These are phyloP conservation scores for Sclerotinia nivalis DNA, from an alignment of 2,329 filamentous ascomycete species.

Conservation along the genomic window DNA sequence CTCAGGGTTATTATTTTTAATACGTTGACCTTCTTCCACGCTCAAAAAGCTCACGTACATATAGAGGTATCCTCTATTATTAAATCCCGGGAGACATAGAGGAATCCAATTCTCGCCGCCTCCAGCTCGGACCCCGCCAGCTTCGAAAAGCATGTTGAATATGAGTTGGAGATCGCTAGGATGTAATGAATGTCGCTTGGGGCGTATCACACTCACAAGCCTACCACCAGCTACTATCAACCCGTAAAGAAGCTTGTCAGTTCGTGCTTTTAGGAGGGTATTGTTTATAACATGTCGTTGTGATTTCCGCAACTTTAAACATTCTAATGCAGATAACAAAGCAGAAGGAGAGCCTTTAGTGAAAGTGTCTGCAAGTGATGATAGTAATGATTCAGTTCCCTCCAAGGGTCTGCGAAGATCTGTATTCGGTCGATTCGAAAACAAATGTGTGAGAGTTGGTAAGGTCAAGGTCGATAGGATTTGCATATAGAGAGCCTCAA, in stretches of 20 bases:
- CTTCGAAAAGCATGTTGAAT: slow-evolving; percentile 99
- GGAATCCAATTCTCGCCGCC: slow-evolving; percentile 98
- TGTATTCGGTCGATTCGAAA: slow-evolving; percentile 87
- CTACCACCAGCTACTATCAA: slow-evolving; percentile 89
- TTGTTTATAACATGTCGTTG: slow-evolving; percentile 86
- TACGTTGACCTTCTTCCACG: slow-evolving; percentile 56
- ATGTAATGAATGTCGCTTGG: slow-evolving; percentile 91
- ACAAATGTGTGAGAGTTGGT: slow-evolving; percentile 82
- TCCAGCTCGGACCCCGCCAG: slow-evolving; percentile 84
- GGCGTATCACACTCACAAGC: slow-evolving; percentile 91
- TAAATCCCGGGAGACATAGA: slow-evolving; percentile 92
- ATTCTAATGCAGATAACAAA: slow-evolving; percentile 86
- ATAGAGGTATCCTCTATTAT: slow-evolving; percentile 93
- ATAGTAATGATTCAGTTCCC: slow-evolving; percentile 87
- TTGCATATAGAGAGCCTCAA: slow-evolving; percentile 97
- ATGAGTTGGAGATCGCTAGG: slow-evolving; percentile 94
- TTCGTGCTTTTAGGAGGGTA: slow-evolving; percentile 75
- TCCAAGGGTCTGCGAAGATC: slow-evolving; percentile 87
- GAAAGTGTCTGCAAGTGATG: slow-evolving; percentile 91
- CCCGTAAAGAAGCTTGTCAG: slow-evolving; percentile 82
- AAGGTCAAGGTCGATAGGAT: slow-evolving; percentile 93
- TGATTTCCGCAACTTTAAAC: slow-evolving; percentile 85
- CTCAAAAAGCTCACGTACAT: slow-evolving; percentile 99
- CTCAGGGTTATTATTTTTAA: slow-evolving; percentile 55
- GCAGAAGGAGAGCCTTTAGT: slow-evolving; percentile 88